Evolutionary conservation across 1,284 basidiomycete genomes (phyloP), one percentile per base, ranked within the genome.

Genomic region (Boletus subluridellus): DNA sequence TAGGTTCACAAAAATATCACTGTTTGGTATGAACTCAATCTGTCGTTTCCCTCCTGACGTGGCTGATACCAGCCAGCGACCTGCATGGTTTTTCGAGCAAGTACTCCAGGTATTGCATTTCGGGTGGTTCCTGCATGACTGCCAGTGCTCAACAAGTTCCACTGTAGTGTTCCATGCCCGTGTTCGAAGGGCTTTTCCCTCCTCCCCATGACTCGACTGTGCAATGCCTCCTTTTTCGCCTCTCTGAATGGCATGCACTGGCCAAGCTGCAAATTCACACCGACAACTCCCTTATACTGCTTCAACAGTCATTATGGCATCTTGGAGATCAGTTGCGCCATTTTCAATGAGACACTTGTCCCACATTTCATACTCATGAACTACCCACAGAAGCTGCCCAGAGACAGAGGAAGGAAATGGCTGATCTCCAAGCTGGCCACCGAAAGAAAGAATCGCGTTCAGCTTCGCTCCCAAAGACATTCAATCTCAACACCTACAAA

Each of bases 171-270:
- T 46, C 49, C 4, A 49, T 28, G 0, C 49, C 61, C 4, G 38
- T 42, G 0, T 57, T 63, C 14, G 35, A 59, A 49, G 50, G 50
- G 2, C 57, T 59, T 12, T 35, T 60, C 24, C 50, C 58, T 11
- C 30, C 39, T 24, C 0, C n/a, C 4, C 50, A 60, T 1, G 14
- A 60, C 24, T 30, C 9, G 0, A 37, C 0, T 14, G 32, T 60
- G 5, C 58, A 53, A 34, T 0, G 0, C 4, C 57, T 60, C 15
- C 50, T 54, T 3, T 60, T 60, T 9, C 17, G 1, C 11, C 58
- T 60, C 2, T 35, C 30, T 4, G 14, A 58, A 50, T 58, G 55
- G 48, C 57, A 58, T 37, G 42, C 56, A 9, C 28, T 60, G 32
- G 51, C 58, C 2, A 60, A 60, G 15, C 45, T 59, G 24, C 6